Percentiles rank a stretch among this genome's conserved stretches.
Evolutionary conservation across 164 flowering plant species (phyloP).

Genomic region (Annona cherimola): DNA sequence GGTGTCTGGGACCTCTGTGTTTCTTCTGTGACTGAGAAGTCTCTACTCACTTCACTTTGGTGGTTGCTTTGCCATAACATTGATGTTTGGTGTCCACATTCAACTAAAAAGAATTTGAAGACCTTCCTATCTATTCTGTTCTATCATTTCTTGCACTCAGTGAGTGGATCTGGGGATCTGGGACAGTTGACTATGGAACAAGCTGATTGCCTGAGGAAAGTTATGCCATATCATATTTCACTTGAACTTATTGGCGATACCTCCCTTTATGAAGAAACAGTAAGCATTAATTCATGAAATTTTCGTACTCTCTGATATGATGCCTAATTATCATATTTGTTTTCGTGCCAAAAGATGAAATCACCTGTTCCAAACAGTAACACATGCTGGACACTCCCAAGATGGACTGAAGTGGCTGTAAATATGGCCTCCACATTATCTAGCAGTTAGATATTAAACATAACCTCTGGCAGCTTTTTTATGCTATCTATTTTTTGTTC

Average conservation of each 20-base stretch:
- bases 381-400: neutral
- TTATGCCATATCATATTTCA: slow-evolving; percentile 45
- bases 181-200: slow-evolving; percentile 3
- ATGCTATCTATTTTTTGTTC: neutral
- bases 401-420: neutral
- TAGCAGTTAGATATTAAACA: neutral
- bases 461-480: neutral
- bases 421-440: neutral
- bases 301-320: neutral
- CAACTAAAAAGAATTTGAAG: slow-evolving; percentile 57
- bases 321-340: neutral
- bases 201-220: slow-evolving; percentile 18
- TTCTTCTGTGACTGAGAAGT: slow-evolving; percentile 36
- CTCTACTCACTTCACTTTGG: slow-evolving; percentile 67
- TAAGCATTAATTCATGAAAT: slow-evolving; percentile 24
- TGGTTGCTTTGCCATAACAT: slow-evolving; percentile 64
- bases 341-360: neutral
- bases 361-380: neutral
- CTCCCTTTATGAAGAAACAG: slow-evolving; percentile 61
- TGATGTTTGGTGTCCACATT: slow-evolving; percentile 80
- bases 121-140: slow-evolving; percentile 52
- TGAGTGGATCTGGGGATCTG: slow-evolving; percentile 10
- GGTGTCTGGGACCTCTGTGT: slow-evolving; percentile 46
- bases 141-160: slow-evolving; percentile 24
- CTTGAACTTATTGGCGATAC: slow-evolving; percentile 50